These are phyloP conservation scores for Pseudonitzschia multistriata DNA, from an alignment of 108 stramenopile genomes.

Conservation along the genomic window DNA sequence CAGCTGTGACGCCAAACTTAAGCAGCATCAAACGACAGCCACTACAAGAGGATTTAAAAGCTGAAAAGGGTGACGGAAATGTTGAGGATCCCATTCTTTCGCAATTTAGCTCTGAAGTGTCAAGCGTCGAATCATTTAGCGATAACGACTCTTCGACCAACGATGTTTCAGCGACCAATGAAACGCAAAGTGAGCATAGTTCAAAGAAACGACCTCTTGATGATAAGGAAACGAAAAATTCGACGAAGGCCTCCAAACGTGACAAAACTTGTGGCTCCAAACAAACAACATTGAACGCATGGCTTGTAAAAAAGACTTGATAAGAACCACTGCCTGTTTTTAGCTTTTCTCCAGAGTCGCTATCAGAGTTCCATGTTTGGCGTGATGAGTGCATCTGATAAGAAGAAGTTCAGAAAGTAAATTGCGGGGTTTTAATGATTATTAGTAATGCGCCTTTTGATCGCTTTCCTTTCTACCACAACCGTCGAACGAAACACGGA, in stretches of 20 bases:
- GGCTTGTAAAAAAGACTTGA: slow-evolving; percentile 25
- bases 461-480: too few species aligned
- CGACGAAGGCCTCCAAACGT: slow-evolving; percentile 9
- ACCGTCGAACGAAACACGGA: too few species aligned
- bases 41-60: neutral
- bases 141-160: slow-evolving; percentile 19
- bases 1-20: slow-evolving; percentile 24
- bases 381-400: too few species aligned
- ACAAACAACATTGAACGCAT: slow-evolving; percentile 30
- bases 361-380: neutral
- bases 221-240: neutral
- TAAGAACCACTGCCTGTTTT: neutral
- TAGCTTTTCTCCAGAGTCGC: neutral
- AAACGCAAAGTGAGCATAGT: neutral
- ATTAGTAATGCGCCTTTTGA: too few species aligned
- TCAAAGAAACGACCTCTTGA: slow-evolving; percentile 16
- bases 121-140: slow-evolving; percentile 32
- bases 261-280: neutral
- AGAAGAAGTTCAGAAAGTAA: too few species aligned
- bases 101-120: slow-evolving; percentile 31
- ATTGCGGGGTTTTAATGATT: too few species aligned
- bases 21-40: slow-evolving; percentile 5
- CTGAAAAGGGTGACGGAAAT: slow-evolving; percentile 2
- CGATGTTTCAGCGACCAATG: neutral
- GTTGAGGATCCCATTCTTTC: slow-evolving; percentile 29